Percentiles rank a stretch among this genome's conserved stretches.
phyloP scores from a whole-genome alignment of 2,329 filamentous ascomycete species.

The Mycogone perniciosa region DNA sequence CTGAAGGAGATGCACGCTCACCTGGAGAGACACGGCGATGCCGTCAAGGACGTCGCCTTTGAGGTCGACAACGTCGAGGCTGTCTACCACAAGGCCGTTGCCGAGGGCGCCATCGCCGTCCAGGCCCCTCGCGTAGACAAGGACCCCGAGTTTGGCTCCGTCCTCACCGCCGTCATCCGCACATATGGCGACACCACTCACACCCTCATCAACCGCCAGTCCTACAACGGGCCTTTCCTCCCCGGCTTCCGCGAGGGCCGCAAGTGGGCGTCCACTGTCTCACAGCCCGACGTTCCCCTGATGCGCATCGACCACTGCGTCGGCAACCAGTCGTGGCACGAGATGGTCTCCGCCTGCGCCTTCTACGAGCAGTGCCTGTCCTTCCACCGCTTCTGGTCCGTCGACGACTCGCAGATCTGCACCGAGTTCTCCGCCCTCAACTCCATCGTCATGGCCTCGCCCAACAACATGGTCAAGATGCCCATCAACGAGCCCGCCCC shows the following conservation, averaged over 20 bases:
- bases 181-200: slow-evolving; percentile 96
- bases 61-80: slow-evolving; percentile 84
- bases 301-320: slow-evolving; percentile 91
- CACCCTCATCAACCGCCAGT: slow-evolving; percentile 69
- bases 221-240: slow-evolving; percentile 72
- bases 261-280: slow-evolving; percentile 29
- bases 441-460: slow-evolving; percentile 83
- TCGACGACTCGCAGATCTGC: slow-evolving; percentile 88
- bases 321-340: slow-evolving; percentile 92
- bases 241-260: slow-evolving; percentile 66
- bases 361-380: slow-evolving; percentile 84
- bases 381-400: slow-evolving; percentile 96
- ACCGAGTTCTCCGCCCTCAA: slow-evolving; percentile 87
- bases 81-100: slow-evolving; percentile 69
- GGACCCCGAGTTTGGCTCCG: slow-evolving; percentile 58
- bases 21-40: slow-evolving; percentile 82
- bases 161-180: slow-evolving; percentile 72
- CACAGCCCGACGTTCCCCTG: slow-evolving; percentile 59
- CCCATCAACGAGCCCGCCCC: slow-evolving; percentile 93
- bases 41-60: slow-evolving; percentile 91
- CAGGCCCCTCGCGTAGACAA: slow-evolving; percentile 48
- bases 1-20: slow-evolving; percentile 74
- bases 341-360: slow-evolving; percentile 63
- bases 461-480: slow-evolving; percentile 88
- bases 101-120: slow-evolving; percentile 56